Base-by-base conservation (phyloP, 2,329 filamentous ascomycete species). In the Trichoderma aggressivum region DNA sequence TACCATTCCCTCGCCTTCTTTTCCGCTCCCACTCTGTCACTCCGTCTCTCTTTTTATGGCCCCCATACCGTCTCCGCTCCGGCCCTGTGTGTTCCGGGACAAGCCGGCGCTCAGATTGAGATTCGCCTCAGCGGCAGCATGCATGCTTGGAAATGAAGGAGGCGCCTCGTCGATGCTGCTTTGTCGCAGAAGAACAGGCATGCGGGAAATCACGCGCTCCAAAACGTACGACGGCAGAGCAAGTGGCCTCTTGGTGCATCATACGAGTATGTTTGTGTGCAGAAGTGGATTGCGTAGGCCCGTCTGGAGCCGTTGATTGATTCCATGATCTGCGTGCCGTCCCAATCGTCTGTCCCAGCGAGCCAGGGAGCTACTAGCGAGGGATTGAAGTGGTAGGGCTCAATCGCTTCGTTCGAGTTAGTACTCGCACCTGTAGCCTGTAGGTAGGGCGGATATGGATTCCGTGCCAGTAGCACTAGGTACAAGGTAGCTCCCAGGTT, bases 201-300 rank as follows among this genome's bases (percentile, higher is more conserved):
- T 68, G 65, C 65, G 39, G 55, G 55, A 68, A 60, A 68, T 68
- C 65, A 68, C 55, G 65, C 65, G 65, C 65, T n/a, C 47, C 65
- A 12, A 50, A 68, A 68, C 65, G 34, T 68, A 68, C 65, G 65
- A 68, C 65, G 36, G 28, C 55, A 68, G 12, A 68, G 50, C n/a
- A 56, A 47, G 65, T 36, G 63, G 64, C 26, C 64, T 47, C 36
- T 32, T 50, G 26, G 2, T 50, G 36, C 43, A 64, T 64, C 65
- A 32, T 60, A 68, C 28, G 39, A 43, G 39, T 43, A 43, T 43
- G 65, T 68, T 60, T 39, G 36, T 28, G 39, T 21, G 65, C 30
- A 60, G 65, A 34, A 50, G 36, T 58, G 64, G 53, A 67, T 58
- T 39, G 55, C 24, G 36, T 18, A 53, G 28, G 36, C 43, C 43